Evolutionary conservation across 805 yeast species (phyloP).

Genomic region (Metschnikowia hibisci): DNA sequence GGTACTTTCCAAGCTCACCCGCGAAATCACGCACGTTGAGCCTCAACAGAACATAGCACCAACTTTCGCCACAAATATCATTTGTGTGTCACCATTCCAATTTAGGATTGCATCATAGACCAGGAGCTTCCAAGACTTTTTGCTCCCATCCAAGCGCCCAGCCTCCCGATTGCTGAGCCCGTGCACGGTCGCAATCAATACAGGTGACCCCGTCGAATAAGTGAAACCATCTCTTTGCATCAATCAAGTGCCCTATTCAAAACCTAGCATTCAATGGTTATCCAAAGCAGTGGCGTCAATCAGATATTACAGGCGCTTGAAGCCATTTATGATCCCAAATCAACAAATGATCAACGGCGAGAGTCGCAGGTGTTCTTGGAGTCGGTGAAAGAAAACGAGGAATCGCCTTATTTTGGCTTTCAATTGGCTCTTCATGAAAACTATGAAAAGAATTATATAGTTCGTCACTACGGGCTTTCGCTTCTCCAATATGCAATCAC

Average conservation of each 20-base stretch:
- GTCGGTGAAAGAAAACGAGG: constrained; percentile 67
- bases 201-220: background rate
- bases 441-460: constrained; percentile 57
- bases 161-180: background rate
- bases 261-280: constrained; percentile 23
- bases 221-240: background rate
- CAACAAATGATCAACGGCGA: constrained; percentile 53
- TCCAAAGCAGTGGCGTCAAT: constrained; percentile 65
- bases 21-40: constrained; percentile 3
- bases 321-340: constrained; percentile 62
- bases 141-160: too few species aligned
- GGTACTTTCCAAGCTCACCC: constrained; percentile 4
- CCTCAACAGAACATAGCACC: background rate
- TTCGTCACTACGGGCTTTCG: constrained; percentile 87
- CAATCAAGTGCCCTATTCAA: background rate
- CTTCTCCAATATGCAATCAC: constrained; percentile 70
- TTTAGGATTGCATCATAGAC: background rate
- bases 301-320: constrained; percentile 79
- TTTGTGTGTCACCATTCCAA: background rate
- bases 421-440: constrained; percentile 67
- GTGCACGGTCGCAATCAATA: background rate
- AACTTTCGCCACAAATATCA: background rate
- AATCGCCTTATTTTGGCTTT: constrained; percentile 91
- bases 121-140: too few species aligned
- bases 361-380: constrained; percentile 67